Conservation (phyloP, 202 grass and related monocot species). For the Panicum virgatum region DNA sequence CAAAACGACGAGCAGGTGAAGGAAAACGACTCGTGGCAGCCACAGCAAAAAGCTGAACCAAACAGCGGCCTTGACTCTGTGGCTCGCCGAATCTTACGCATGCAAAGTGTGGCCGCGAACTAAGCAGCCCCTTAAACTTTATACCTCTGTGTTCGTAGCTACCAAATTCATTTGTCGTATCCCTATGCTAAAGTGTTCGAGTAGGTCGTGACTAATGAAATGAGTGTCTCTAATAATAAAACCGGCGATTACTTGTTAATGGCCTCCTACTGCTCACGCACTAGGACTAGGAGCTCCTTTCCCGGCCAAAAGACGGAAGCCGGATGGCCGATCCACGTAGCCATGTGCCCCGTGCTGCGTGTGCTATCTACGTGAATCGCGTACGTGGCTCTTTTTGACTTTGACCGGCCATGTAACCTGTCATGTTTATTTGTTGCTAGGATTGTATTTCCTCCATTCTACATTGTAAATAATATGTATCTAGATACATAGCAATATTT, state of each 20-base stretch:
- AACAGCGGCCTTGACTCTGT: too few relatives aligned
- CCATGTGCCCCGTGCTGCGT: not conserved
- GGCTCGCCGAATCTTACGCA: too few relatives aligned
- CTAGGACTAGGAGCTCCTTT: not conserved
- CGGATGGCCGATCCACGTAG: not conserved
- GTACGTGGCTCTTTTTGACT: not conserved
- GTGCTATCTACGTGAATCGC: not conserved
- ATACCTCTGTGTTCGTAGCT: not conserved
- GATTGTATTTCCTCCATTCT: too few relatives aligned
- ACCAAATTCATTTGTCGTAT: not conserved
- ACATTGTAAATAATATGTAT: too few relatives aligned
- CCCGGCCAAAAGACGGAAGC: constrained; percentile 2
- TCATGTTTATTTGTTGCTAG: too few relatives aligned
- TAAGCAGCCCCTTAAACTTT: too few relatives aligned
- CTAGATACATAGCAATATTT: too few relatives aligned
- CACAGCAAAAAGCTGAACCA: too few relatives aligned
- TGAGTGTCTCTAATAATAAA: not conserved
- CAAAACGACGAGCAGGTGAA: too few relatives aligned
- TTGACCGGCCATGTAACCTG: not conserved
- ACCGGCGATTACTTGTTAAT: not conserved
- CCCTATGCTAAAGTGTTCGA: not conserved
- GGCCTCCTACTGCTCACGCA: not conserved
- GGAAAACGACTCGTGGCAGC: too few relatives aligned
- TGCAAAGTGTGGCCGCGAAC: too few relatives aligned
- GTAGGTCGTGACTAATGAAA: not conserved